Percentiles rank a stretch among this genome's conserved stretches.
phyloP scores from a whole-genome alignment of 1,284 basidiomycete genomes.

The Caloboletus firmus region DNA sequence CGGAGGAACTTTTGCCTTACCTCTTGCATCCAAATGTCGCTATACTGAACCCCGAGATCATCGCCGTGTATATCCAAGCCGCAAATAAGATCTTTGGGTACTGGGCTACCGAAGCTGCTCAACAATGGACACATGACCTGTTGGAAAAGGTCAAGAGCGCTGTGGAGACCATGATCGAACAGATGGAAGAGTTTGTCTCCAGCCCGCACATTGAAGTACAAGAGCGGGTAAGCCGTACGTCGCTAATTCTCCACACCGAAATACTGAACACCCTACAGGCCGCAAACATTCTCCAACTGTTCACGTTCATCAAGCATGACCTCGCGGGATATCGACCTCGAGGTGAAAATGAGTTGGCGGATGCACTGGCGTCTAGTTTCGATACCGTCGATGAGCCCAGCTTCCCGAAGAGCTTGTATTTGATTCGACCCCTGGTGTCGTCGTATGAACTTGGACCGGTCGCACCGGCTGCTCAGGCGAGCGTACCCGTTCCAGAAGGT shows the following conservation, averaged over 20 bases:
- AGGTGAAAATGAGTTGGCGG: conserved; percentile 41
- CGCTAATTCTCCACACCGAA: not conserved
- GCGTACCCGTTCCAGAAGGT: conserved; percentile 79
- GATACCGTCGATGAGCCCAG: conserved; percentile 41
- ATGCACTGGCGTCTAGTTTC: conserved; percentile 38
- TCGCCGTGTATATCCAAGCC: conserved; percentile 80
- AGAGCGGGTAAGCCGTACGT: conserved; percentile 70
- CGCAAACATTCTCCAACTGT: conserved; percentile 76
- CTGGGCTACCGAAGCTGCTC: conserved; percentile 76
- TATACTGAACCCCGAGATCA: conserved; percentile 58
- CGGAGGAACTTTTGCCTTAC: conserved; percentile 67
- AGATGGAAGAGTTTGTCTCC: conserved; percentile 54
- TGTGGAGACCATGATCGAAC: conserved; percentile 59
- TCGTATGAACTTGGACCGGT: conserved; percentile 86
- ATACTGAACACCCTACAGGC: conserved; percentile 47
- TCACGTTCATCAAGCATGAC: conserved; percentile 81
- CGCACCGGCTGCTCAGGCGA: conserved; percentile 75
- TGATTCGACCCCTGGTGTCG: conserved; percentile 82
- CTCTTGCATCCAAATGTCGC: conserved; percentile 61
- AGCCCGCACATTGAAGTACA: conserved; percentile 84
- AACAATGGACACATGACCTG: conserved; percentile 73
- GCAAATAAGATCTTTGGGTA: conserved; percentile 84
- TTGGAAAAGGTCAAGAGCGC: conserved; percentile 59
- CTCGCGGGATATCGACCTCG: conserved; percentile 59
- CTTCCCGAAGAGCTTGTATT: conserved; percentile 86